Conservation (phyloP, 768 basidiomycete species). For the Boletus sp. region DNA sequence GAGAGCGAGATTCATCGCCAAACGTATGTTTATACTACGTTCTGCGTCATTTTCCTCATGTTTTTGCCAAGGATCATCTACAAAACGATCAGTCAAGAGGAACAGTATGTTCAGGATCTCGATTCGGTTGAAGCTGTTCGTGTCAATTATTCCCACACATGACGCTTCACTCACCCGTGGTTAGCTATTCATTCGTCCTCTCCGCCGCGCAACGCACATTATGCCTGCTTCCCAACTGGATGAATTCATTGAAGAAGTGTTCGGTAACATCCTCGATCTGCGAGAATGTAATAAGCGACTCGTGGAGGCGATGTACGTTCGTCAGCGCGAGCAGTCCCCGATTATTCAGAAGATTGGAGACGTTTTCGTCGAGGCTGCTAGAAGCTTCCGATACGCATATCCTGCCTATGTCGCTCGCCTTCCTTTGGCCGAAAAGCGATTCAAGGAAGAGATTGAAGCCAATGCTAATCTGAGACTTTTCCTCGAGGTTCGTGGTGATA, state of each 20-base stretch:
- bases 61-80: conserved; percentile 58
- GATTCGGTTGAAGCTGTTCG: conserved; percentile 73
- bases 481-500: conserved; percentile 60
- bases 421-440: conserved; percentile 78
- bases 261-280: conserved; percentile 87
- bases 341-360: conserved; percentile 87
- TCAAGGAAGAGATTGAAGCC: conserved; percentile 82
- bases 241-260: conserved; percentile 86
- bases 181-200: conserved; percentile 55
- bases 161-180: conserved; percentile 33
- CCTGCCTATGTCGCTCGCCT: conserved; percentile 83
- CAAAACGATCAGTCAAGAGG: conserved; percentile 85
- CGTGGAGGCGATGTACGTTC: conserved; percentile 82
- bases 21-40: conserved; percentile 39
- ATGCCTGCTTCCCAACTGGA: conserved; percentile 60
- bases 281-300: conserved; percentile 78
- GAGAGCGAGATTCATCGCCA: conserved; percentile 82
- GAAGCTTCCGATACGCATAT: conserved; percentile 85
- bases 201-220: conserved; percentile 54
- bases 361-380: conserved; percentile 81
- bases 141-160: conserved; percentile 7
- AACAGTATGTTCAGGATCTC: conserved; percentile 86
- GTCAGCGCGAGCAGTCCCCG: conserved; percentile 79
- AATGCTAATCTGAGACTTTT: conserved; percentile 84
- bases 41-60: neutral